Evolutionary conservation across 169 alveolate genomes (phyloP).

Genomic region (Plasmodium adleri): DNA sequence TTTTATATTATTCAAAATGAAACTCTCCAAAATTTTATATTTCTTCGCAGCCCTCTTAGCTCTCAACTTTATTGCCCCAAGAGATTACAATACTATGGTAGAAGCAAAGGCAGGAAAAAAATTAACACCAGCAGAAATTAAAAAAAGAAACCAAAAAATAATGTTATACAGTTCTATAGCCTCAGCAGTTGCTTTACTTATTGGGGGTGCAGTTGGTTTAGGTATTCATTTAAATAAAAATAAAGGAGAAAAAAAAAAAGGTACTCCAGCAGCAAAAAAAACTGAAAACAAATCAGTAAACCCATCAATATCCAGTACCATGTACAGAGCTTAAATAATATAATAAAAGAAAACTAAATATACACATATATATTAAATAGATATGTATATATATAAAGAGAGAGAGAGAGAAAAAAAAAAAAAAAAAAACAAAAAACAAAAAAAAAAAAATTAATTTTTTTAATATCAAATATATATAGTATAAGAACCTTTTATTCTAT

Average conservation of each 20-base stretch:
- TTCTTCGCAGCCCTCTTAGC: conserved; percentile 39
- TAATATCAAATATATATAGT: too few relatives aligned
- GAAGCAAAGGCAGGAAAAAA: conserved; percentile 9
- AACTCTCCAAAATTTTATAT: conserved; percentile 32
- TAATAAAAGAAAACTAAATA: not conserved
- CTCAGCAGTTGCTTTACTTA: conserved; percentile 38
- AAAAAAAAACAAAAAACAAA: too few relatives aligned
- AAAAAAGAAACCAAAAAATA: conserved; percentile 50
- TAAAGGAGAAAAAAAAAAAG: not conserved
- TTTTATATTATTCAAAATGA: conserved; percentile 14
- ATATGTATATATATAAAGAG: not conserved
- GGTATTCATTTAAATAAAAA: conserved; percentile 26
- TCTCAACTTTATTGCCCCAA: conserved; percentile 51
- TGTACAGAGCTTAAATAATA: not conserved
- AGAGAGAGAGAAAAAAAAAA: not conserved
- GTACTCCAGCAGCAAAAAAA: not conserved
- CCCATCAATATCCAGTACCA: not conserved
- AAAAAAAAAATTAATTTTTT: too few relatives aligned
- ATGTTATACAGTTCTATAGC: conserved; percentile 46
- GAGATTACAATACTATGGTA: conserved; percentile 35
- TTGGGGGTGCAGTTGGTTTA: conserved; percentile 44
- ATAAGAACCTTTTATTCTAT: too few relatives aligned
- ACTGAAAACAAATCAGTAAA: not conserved
- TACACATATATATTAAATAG: not conserved
- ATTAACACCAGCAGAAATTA: conserved; percentile 31